Evolutionary conservation across 2,329 filamentous ascomycete species (phyloP).

Genomic region (Aspergillus pseudonomiae): DNA sequence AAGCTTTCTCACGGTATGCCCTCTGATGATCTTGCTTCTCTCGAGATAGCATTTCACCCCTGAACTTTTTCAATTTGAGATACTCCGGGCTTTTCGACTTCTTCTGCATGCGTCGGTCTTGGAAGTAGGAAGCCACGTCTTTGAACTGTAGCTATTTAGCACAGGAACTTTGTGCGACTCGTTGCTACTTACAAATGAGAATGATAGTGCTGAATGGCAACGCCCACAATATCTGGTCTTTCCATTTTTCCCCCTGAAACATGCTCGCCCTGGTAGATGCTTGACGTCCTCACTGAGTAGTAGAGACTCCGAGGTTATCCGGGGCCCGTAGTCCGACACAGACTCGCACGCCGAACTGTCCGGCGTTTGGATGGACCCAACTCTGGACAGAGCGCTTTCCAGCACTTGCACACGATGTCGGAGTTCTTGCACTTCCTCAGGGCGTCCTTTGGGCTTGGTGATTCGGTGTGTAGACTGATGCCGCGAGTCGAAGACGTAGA

Average conservation of each 20-base stretch:
- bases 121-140: constrained; percentile 32
- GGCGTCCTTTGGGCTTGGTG: constrained; percentile 25
- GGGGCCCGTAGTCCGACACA: constrained; percentile 18
- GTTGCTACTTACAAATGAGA: constrained; percentile 35
- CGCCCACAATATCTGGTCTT: constrained; percentile 36
- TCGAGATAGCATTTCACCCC: constrained; percentile 31
- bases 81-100: constrained; percentile 27
- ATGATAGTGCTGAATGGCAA: constrained; percentile 32
- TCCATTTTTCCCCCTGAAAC: constrained; percentile 35
- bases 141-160: background rate
- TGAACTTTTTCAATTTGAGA: constrained; percentile 33
- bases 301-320: constrained; percentile 17
- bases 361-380: constrained; percentile 27
- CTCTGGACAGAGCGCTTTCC: constrained; percentile 30
- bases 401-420: constrained; percentile 30
- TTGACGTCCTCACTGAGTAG: constrained; percentile 32
- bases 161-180: background rate
- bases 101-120: constrained; percentile 22
- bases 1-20: constrained; percentile 33
- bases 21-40: constrained; percentile 34
- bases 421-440: constrained; percentile 36
- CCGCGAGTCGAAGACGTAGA: constrained; percentile 40
- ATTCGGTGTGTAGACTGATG: constrained; percentile 27
- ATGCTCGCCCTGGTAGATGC: constrained; percentile 28
- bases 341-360: constrained; percentile 27